phyloP scores from a whole-genome alignment of 225 moss, liverwort and hornwort genomes.

The Marchantia polymorpha region DNA sequence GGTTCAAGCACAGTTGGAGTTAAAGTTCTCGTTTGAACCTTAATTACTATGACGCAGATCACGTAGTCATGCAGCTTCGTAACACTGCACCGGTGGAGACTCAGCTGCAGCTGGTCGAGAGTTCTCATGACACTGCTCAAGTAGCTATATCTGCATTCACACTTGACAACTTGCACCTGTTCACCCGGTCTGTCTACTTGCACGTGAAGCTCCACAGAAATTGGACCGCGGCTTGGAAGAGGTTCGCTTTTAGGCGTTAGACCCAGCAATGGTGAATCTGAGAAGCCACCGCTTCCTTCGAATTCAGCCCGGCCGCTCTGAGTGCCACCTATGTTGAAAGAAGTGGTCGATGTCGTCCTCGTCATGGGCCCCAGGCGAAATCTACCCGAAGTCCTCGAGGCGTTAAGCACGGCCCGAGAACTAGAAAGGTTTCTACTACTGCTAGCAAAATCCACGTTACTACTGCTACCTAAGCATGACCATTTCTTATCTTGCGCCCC shows the following conservation, averaged over 20 bases:
- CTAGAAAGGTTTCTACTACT: not conserved
- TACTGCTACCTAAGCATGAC: not conserved
- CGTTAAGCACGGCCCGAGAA: not conserved
- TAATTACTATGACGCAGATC: slow-evolving; percentile 16
- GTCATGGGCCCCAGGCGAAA: too few species aligned
- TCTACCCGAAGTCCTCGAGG: not conserved
- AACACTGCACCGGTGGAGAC: slow-evolving; percentile 15
- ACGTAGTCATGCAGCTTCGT: slow-evolving; percentile 21
- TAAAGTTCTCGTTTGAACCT: slow-evolving; percentile 2
- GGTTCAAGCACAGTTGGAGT: not conserved
- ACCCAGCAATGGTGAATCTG: not conserved
- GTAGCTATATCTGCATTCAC: slow-evolving; percentile 15
- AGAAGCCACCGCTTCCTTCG: not conserved
- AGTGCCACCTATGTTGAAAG: not conserved
- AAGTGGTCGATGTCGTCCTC: too few species aligned
- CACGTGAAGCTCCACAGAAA: slow-evolving; percentile 15
- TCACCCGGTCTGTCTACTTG: slow-evolving; percentile 17
- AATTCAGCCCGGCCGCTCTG: not conserved
- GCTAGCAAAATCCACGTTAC: not conserved
- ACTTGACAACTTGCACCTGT: slow-evolving; percentile 2
- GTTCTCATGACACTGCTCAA: slow-evolving; percentile 21
- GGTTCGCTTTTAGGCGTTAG: not conserved
- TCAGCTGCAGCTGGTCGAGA: slow-evolving; percentile 18
- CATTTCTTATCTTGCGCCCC: not conserved
- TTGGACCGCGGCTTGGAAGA: not conserved